Base-by-base conservation (phyloP, 2,329 filamentous ascomycete species). In the Ceratocystis papillata region DNA sequence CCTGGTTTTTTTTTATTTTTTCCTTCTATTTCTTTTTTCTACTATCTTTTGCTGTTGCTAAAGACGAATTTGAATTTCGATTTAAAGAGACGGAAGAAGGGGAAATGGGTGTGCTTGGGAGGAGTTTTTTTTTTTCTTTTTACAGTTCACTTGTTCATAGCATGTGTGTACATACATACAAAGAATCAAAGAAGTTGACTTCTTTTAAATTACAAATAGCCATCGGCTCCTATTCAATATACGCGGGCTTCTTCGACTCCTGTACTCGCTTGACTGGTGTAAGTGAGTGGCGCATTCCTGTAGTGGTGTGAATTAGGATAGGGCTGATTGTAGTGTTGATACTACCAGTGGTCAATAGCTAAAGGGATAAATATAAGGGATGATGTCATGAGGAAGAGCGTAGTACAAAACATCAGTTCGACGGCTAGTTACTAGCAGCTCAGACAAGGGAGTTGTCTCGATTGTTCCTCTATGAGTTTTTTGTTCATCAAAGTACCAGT, bases 131-230 rank as follows among this genome's bases (percentile, higher is more conserved):
- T 46, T 46, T 46, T 57, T 25, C 5, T 48, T 12, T 48, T 22
- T 22, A 12, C 48, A 28, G 55, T 59, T 59, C 55, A 59, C 55
- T 59, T 59, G 55, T 33, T n/a, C 55, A 59, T 59, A 59, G 37
- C 55, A 59, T 59, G 28, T 59, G 55, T 59, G 55, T 59, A 59
- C 55, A 37, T 37, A 59, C 55, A 41, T 41, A 41, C 8, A 12
- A 41, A 41, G 37, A 41, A 41, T 10, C 12, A 41, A 41, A 41
- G 37, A 59, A 59, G 55, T 28, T 53, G 22, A 48, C 25, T 53
- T 53, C 48, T 53, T 53, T n/a, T 20, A 22, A 20, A 50, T 22
- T 50, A 10, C n/a, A 8, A 50, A 6, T 15, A 6, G 25, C 22
- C 5, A 28, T 53, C 25, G 20, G 8, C 15, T 41, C 37, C 12